Percentiles rank a stretch among this genome's conserved stretches.
phyloP scores from a whole-genome alignment of 768 basidiomycete genomes.

The Cytidiella melzeri region DNA sequence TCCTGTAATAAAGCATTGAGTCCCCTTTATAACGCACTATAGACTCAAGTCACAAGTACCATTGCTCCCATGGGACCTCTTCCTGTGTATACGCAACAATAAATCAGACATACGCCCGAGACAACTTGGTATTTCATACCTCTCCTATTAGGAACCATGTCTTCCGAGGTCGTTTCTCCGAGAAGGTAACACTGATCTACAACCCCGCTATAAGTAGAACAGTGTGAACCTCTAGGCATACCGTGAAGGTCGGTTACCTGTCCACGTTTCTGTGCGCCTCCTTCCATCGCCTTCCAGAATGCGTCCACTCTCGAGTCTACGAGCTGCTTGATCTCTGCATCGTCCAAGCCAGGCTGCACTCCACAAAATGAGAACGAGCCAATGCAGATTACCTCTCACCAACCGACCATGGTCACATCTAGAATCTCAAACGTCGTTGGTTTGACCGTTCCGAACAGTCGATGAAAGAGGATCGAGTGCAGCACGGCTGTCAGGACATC shows the following conservation, averaged over 20 bases:
- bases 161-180: constrained; percentile 72
- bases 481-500: constrained; percentile 72
- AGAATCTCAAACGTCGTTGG: constrained; percentile 73
- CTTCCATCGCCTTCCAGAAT: constrained; percentile 77
- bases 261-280: constrained; percentile 53
- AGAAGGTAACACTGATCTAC: constrained; percentile 69
- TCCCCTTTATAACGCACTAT: too few species aligned
- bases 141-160: constrained; percentile 52
- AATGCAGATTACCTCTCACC: not conserved
- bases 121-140: constrained; percentile 11
- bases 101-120: not conserved
- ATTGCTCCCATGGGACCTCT: constrained; percentile 84
- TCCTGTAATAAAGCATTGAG: constrained; percentile 36
- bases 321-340: constrained; percentile 63
- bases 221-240: not conserved
- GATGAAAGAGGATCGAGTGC: constrained; percentile 81
- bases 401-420: constrained; percentile 75
- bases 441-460: constrained; percentile 74
- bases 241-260: constrained; percentile 40
- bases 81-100: constrained; percentile 44
- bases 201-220: not conserved
- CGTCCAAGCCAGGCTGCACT: constrained; percentile 68
- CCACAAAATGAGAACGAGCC: not conserved
- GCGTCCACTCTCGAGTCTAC: constrained; percentile 71
- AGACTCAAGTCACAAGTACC: constrained; percentile 42